Base-by-base conservation (phyloP, 768 basidiomycete genomes). In the Astraeus odoratus region DNA sequence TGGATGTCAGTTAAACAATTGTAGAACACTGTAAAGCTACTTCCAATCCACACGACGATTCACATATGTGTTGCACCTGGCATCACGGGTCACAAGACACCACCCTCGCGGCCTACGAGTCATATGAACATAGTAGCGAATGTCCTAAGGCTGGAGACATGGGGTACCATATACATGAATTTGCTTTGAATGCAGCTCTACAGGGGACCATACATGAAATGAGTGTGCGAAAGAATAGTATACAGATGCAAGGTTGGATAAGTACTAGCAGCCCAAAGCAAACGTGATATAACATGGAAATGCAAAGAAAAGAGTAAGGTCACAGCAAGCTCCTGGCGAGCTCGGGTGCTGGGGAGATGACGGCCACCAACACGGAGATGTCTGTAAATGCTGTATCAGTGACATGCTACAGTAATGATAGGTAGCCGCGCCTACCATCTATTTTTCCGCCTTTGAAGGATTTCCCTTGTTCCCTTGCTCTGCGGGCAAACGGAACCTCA, bases 401-500 rank as follows among this genome's bases (percentile, higher is more conserved):
- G 13, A 6, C 3, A 8, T 18, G 27, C 1, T 13, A 13, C 18
- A 12, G 1, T 13, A 0, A 8, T 0, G 4, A 44, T 19, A 19
- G 27, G 13, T 25, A 30, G 1, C 7, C 0, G 25, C 15, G 58
- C 77, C 59, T 48, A 87, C 88, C 90, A 67, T 94, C 90, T 41
- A 77, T 76, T 69, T 94, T 94, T 24, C 91, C 91, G 31, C 90
- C 90, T 15, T 70, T 68, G 61, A 88, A 92, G 27, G 63, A 63
- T 56, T 77, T 76, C 13, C 89, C 89, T 41, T 76, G 75, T 54
- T 91, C 82, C 51, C 77, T 69, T 19, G 91, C 89, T 16, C 86
- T 73, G n/a, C 82, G 66, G 42, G 80, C 87, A 65, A 94, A 94
- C n/a, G 91, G 91, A 29, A 85, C 77, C 50, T 88, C 86, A 43